A percentile compares a stretch with the other conserved stretches of the same genome.
Conservation (phyloP, 2,329 filamentous ascomycete species). For the Juglanconis juglandina region DNA sequence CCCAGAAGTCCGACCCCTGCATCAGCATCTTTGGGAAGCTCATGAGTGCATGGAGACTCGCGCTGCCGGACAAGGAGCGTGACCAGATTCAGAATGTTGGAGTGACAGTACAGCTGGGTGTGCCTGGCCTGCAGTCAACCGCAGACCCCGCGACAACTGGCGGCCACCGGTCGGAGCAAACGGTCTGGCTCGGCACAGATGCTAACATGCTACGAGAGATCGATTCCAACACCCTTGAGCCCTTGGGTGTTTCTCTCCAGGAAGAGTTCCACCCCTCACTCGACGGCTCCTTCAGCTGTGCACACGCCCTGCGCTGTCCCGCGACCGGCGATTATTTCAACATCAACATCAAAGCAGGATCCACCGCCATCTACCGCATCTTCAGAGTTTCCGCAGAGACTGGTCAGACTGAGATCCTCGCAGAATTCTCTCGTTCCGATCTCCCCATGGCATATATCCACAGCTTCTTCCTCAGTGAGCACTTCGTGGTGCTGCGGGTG, state of each 20-base stretch:
- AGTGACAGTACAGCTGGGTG: too few relatives aligned
- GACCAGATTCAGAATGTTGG: too few relatives aligned
- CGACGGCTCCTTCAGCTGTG: constrained; percentile 62
- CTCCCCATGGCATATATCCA: constrained; percentile 71
- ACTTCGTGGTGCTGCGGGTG: constrained; percentile 70
- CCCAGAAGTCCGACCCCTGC: constrained; percentile 17
- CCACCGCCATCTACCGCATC: constrained; percentile 59
- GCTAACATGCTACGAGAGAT: too few relatives aligned
- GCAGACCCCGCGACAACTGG: too few relatives aligned
- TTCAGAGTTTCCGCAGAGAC: constrained; percentile 63
- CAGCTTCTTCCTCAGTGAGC: constrained; percentile 70
- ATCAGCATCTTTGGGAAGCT: constrained; percentile 66
- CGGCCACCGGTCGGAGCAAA: too few relatives aligned
- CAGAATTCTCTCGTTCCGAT: constrained; percentile 53
- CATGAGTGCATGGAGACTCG: constrained; percentile 48
- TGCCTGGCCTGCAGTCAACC: too few relatives aligned
- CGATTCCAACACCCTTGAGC: constrained; percentile 62
- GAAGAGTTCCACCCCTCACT: constrained; percentile 62
- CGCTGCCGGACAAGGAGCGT: too few relatives aligned
- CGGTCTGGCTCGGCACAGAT: too few relatives aligned
- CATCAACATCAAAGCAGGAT: constrained; percentile 69
- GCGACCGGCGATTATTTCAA: constrained; percentile 74
- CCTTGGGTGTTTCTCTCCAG: constrained; percentile 59
- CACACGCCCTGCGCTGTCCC: constrained; percentile 71
- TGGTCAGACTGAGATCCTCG: constrained; percentile 67